Evolutionary conservation across 352 stramenopile genomes (phyloP), one percentile per base, ranked within the genome.

Genomic region (Phytophthora europaea): DNA sequence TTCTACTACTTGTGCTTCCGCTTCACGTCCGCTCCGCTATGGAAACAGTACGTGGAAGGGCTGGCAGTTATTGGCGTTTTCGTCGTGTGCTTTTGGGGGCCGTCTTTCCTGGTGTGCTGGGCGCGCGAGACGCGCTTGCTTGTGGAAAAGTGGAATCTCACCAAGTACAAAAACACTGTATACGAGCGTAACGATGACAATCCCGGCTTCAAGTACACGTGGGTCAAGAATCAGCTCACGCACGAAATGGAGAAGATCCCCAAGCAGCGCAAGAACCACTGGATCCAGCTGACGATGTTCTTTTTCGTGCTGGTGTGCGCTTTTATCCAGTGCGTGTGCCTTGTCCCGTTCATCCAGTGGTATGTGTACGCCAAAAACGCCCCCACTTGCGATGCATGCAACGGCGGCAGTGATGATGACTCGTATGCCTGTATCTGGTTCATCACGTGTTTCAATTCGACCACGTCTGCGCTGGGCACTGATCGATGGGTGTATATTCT

Each of bases 401-500:
- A 87, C 28, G 79, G 65, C 12, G 72, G 82, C 51, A 66, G 16
- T n/a, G 78, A 79, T 6, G 78, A 79, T 3, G 72, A 72, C 7
- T 73, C 78, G 12, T 95, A 95, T 60, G 58, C 78, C 9, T 97
- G 90, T 38, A 83, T 93, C 38, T 93, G 85, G 85, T 95, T 94
- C 60, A 76, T 95, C 45, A 93, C 89, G 65, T 97, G 90, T 67
- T 97, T 97, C 51, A 82, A 88, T 20, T 89, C 88, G 6, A 77
- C 80, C 0, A 88, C 80, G 2, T 96, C 90, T 18, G 74, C 84
- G 3, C 62, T 97, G 3, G 88, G 90, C 7, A 97, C 89, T 2
- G 91, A 97, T 71, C 91, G 91, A 3, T 97, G 91, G 91, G 79
- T 95, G 50, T 97, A 97, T 64, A 97, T 97, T 56, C 60, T 97